Conservation (phyloP, 2,329 filamentous ascomycete genomes). For the Alternaria ventricosa region DNA sequence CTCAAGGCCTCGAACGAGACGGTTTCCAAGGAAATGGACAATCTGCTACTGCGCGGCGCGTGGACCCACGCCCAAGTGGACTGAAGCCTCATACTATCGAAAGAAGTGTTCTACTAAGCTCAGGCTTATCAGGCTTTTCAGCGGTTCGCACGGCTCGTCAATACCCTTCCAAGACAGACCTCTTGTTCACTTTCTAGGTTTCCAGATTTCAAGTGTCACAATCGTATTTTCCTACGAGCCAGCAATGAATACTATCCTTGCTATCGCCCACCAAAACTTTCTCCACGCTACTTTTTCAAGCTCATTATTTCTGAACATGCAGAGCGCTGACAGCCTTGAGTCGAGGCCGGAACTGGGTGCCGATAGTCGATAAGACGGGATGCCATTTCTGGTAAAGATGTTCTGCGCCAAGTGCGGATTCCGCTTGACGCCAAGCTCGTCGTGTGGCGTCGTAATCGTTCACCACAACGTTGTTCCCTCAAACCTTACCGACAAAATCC, state of each 20-base stretch:
- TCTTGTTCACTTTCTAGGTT: not conserved
- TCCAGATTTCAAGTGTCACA: not conserved
- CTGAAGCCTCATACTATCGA: conserved; percentile 1
- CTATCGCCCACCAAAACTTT: not conserved
- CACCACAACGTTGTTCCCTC: not conserved
- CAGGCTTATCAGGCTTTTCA: not conserved
- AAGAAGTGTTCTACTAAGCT: not conserved
- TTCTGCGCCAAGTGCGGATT: conserved; percentile 16
- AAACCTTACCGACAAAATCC: not conserved
- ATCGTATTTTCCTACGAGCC: not conserved
- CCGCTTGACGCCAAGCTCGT: conserved; percentile 17
- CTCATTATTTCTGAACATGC: not conserved
- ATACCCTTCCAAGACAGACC: not conserved
- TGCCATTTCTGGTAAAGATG: conserved; percentile 13
- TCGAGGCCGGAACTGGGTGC: conserved; percentile 10
- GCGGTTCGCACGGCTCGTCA: not conserved
- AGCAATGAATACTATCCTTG: not conserved
- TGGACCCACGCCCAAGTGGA: conserved; percentile 2
- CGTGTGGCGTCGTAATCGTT: conserved; percentile 6
- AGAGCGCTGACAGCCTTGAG: not conserved
- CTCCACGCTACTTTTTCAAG: not conserved
- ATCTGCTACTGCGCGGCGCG: not conserved
- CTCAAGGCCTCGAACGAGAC: not conserved
- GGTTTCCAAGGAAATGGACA: conserved; percentile 1
- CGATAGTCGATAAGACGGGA: conserved; percentile 9